Base-by-base conservation (phyloP, 139 green algal species). In the Eudorina sp. region DNA sequence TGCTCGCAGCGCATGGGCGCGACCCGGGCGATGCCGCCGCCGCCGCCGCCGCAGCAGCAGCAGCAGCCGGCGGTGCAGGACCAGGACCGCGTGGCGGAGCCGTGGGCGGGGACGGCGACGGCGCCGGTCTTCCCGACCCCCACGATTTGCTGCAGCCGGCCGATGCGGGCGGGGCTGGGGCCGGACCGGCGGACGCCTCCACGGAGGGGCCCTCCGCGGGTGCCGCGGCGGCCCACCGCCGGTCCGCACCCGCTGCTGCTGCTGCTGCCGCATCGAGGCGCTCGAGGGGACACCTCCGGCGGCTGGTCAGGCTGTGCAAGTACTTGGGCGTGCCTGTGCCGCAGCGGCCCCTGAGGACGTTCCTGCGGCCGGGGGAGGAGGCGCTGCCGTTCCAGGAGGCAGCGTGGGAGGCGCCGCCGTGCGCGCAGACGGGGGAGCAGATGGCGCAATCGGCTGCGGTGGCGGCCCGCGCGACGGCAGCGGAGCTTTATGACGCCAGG, bases 401-500 rank as follows among this genome's bases (percentile, higher is more conserved):
- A 4, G 5, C 5, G 55, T 31, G 23, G 23, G 41, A n/a, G n/a
- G n/a, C n/a, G n/a, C n/a, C n/a, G n/a, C n/a, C 19, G 29, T 81
- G 62, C 73, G 29, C 29, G 73, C 73, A 46, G 29, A 29, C 45
- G 29, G 73, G 73, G 3, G 73, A 81, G 73, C 13, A 0, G 29
- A n/a, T n/a, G n/a, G n/a, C n/a, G n/a, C n/a, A n/a, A n/a, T n/a
- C n/a, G n/a, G n/a, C n/a, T n/a, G n/a, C n/a, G n/a, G 23, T 40
- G 5, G 43, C 25, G 21, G 72, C 27, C 11, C 2, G 43, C 11
- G 4, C 36, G 73, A 58, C 4, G 25, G 41, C 70, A 25, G 70
- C 41, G 29, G 73, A 81, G 73, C 46, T 13, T 1, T 62, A 46
- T 45, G 73, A 81, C 8, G 73, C 73, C 9, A 81, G 73, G 73